A percentile compares a stretch with the other conserved stretches of the same genome.
Evolutionary conservation across 495 filamentous ascomycete species (phyloP).

Genomic region (Rhypophila decipiens): DNA sequence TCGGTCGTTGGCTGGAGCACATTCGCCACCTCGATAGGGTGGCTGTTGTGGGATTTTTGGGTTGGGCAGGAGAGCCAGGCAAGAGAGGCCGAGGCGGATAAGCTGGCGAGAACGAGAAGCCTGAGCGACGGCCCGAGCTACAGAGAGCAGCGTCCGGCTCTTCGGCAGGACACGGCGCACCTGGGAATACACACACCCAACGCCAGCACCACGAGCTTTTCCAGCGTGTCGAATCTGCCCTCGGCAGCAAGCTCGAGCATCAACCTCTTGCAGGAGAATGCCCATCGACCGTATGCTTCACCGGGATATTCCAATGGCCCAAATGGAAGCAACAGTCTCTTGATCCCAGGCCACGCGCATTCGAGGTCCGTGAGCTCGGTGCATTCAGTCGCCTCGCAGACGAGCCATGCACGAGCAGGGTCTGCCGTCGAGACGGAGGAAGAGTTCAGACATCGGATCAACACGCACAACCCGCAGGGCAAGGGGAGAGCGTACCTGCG

Average conservation of each 20-base stretch:
- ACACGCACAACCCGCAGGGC: slow-evolving; percentile 2
- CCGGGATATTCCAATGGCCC: slow-evolving; percentile 7
- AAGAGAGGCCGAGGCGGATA: slow-evolving; percentile 40
- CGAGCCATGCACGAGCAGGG: slow-evolving; percentile 15
- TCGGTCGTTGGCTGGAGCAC: slow-evolving; percentile 80
- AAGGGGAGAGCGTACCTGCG: slow-evolving; percentile 30
- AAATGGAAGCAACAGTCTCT: slow-evolving; percentile 15
- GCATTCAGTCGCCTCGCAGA: slow-evolving; percentile 29
- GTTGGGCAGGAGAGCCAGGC: slow-evolving; percentile 48
- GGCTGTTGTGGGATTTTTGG: slow-evolving; percentile 90
- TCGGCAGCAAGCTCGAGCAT: slow-evolving; percentile 37
- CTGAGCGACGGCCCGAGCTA: background rate
- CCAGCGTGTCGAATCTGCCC: slow-evolving; percentile 21
- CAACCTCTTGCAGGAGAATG: slow-evolving; percentile 24
- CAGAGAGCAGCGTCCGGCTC: slow-evolving; percentile 7
- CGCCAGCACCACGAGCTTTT: slow-evolving; percentile 19
- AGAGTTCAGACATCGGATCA: slow-evolving; percentile 1
- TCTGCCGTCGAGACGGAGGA: background rate
- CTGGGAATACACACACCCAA: slow-evolving; percentile 9
- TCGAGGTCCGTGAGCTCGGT: slow-evolving; percentile 31
- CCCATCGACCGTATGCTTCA: background rate
- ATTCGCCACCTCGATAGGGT: slow-evolving; percentile 76
- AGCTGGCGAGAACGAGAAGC: slow-evolving; percentile 7
- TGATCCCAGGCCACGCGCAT: slow-evolving; percentile 17
- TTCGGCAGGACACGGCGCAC: slow-evolving; percentile 17